Evolutionary conservation across 129 eudicot species (phyloP).

Genomic region (Centrapalus pauciflorus): DNA sequence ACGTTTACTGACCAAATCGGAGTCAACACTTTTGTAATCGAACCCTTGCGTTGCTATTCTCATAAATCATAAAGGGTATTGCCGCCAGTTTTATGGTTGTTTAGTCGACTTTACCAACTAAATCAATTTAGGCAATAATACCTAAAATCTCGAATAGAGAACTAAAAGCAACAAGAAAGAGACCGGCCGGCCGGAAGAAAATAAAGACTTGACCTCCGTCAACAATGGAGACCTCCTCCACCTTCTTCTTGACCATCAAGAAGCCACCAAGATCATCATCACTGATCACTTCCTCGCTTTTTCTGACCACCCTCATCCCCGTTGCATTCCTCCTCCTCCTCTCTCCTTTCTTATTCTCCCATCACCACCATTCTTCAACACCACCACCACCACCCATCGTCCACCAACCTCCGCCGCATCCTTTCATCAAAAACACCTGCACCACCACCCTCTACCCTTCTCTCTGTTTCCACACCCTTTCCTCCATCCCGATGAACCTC

Average conservation of each 20-base stretch:
- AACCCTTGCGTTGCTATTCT: no score
- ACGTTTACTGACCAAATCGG: no score
- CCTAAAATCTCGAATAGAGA: no score
- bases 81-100: no score
- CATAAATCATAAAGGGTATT: no score
- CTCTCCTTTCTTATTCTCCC: conserved; percentile 23
- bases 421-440: conserved; percentile 60
- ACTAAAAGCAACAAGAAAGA: no score
- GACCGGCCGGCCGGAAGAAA: no score
- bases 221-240: conserved; percentile 21
- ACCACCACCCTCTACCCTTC: conserved; percentile 52
- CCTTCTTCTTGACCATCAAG: conserved; percentile 10
- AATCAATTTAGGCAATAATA: no score
- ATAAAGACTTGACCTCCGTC: no score
- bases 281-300: conserved; percentile 2
- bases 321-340: conserved; percentile 24
- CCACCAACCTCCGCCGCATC: conserved; percentile 8
- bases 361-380: conserved; percentile 9
- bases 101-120: no score
- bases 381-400: conserved; percentile 7
- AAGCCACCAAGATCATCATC: neutral
- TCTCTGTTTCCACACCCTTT: conserved; percentile 46
- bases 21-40: no score
- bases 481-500: conserved; percentile 18
- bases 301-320: conserved; percentile 22